These are phyloP conservation scores for Astragalus glycyphyllos DNA, from an alignment of 306 rosid genomes.

Conservation along the genomic window DNA sequence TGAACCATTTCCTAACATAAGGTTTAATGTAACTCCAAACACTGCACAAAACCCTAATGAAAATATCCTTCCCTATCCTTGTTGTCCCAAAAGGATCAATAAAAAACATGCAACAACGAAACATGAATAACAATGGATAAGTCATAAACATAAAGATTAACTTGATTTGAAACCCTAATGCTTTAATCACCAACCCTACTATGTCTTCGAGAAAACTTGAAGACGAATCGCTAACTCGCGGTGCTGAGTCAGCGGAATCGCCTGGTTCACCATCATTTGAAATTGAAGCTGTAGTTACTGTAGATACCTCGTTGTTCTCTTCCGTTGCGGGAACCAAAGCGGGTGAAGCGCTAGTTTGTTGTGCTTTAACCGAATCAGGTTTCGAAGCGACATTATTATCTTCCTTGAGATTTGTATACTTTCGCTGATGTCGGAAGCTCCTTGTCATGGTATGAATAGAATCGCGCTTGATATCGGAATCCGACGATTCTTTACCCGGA, in stretches of 20 bases:
- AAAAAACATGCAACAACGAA: slow-evolving; percentile 50
- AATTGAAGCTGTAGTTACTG: slow-evolving; percentile 52
- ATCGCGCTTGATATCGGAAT: slow-evolving; percentile 29
- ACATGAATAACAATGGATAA: slow-evolving; percentile 55
- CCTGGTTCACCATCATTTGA: slow-evolving; percentile 23
- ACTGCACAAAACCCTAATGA: slow-evolving; percentile 38
- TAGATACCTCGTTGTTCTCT: slow-evolving; percentile 51
- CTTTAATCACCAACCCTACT: slow-evolving; percentile 62
- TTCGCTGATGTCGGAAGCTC: slow-evolving; percentile 28
- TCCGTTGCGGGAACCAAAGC: slow-evolving; percentile 27
- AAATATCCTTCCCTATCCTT: slow-evolving; percentile 46
- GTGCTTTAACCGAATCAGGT: slow-evolving; percentile 37
- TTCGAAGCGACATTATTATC: slow-evolving; percentile 30
- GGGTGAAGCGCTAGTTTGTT: slow-evolving; percentile 2
- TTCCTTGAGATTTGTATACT: slow-evolving; percentile 37
- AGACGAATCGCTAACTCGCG: slow-evolving; percentile 45
- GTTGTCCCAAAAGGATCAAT: slow-evolving; percentile 63
- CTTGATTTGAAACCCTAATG: slow-evolving; percentile 61
- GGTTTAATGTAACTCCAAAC: slow-evolving; percentile 45
- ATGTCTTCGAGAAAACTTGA: slow-evolving; percentile 50
- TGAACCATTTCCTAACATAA: slow-evolving; percentile 43
- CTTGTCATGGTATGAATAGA: slow-evolving; percentile 31
- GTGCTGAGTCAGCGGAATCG: slow-evolving; percentile 48
- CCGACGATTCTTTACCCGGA: slow-evolving; percentile 22
- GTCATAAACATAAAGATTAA: slow-evolving; percentile 52